A percentile compares a stretch with the other conserved stretches of the same genome.
These are phyloP conservation scores for Pueraria montana DNA, from an alignment of 306 rosid species.

Conservation along the genomic window DNA sequence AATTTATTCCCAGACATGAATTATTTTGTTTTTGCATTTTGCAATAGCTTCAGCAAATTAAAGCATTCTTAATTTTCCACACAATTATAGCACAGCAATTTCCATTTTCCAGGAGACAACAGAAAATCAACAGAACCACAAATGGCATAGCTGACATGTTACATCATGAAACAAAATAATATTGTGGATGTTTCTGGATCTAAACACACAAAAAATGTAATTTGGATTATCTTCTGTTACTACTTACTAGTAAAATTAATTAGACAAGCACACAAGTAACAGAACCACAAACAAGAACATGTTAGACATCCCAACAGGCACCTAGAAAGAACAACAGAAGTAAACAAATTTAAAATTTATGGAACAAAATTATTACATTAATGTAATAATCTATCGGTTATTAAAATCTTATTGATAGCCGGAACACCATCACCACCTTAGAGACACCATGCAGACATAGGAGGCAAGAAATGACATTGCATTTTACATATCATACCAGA, in stretches of 20 bases:
- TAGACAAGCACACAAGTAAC: conserved; percentile 1
- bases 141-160: conserved; percentile 28
- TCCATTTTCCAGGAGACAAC: not conserved
- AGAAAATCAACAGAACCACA: conserved; percentile 39
- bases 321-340: conserved; percentile 20
- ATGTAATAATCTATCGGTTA: conserved; percentile 21
- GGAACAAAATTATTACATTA: conserved; percentile 18
- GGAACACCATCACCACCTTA: conserved; percentile 9
- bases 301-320: conserved; percentile 28
- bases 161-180: conserved; percentile 39
- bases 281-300: conserved; percentile 22
- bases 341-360: not conserved
- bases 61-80: conserved; percentile 36
- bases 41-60: conserved; percentile 39
- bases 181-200: conserved; percentile 18
- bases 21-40: conserved; percentile 30
- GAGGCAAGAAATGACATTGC: conserved; percentile 26
- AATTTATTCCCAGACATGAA: conserved; percentile 18
- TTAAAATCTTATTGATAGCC: conserved; percentile 32
- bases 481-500: conserved; percentile 39
- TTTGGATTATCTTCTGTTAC: conserved; percentile 28
- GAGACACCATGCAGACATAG: conserved; percentile 30
- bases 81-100: conserved; percentile 18
- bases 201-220: conserved; percentile 28
- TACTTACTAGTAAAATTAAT: conserved; percentile 37